Evolutionary conservation across 139 green algal genomes (phyloP), one percentile per base, ranked within the genome.

Genomic region (Zygnema cylindricum): DNA sequence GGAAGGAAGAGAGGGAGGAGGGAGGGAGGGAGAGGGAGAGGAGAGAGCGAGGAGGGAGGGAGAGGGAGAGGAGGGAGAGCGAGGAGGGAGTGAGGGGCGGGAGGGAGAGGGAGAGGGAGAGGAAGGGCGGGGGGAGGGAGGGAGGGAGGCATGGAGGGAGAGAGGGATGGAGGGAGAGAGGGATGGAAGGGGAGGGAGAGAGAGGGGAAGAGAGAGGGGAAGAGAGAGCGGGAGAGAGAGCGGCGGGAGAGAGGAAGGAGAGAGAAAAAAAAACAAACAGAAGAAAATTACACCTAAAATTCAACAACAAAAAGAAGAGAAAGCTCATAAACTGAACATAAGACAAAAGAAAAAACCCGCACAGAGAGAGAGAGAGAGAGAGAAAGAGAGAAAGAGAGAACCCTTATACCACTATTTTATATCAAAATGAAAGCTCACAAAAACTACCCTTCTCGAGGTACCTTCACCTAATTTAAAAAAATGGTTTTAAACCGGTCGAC

Each of bases 281-380:
- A n/a, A n/a, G n/a, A n/a, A n/a, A n/a, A n/a, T n/a, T n/a, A n/a
- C n/a, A n/a, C n/a, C n/a, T 63, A 16, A 91, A 91, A 30, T 81
- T 22, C 11, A 91, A 90, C 77, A 91, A 89, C 33, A 69, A 91
- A 23, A 78, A 91, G 1, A 84, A 89, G 42, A 91, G 88, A 78
- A n/a, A 32, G 0, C 33, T 38, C 32, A 35, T 49, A n/a, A 49
- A 91, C 35, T 30, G 57, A 25, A 91, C 82, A 40, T 22, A 54
- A 30, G 88, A 78, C 77, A 71, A 85, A 49, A 77, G 77, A 43
- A 75, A 22, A 22, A 78, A 90, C 36, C 86, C 81, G n/a, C n/a
- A n/a, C n/a, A n/a, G n/a, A n/a, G n/a, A n/a, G n/a, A n/a, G n/a
- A n/a, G n/a, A n/a, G n/a, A n/a, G n/a, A n/a, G n/a, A n/a, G n/a